Evolutionary conservation across 371 early-diverging fungal genomes (phyloP), one percentile per base, ranked within the genome.

Genomic region (Rhizomucor pusillus): DNA sequence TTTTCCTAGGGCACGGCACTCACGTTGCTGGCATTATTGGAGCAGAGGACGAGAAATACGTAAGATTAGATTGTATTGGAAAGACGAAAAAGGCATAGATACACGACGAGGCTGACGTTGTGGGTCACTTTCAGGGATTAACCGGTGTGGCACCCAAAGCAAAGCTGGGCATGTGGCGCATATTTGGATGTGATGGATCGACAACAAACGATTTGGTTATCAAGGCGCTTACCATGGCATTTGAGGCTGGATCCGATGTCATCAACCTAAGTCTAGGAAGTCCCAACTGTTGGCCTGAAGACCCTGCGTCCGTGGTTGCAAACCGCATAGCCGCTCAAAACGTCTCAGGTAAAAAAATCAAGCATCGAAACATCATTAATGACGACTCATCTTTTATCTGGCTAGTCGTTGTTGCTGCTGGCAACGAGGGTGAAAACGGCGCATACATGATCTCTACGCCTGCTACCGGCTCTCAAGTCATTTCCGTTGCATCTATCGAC

Each of bases 191-290:
- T 63, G 52, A 59, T 5, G 89, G 87, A 4, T 65, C 69, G 23
- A 79, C 85, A 9, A 70, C 79, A 0, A 79, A 73, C 47, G 90
- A 89, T 47, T 58, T 86, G 5, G 80, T 93, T 3, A 75, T 89
- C 22, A 67, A 77, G 33, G 93, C 87, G 2, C 64, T 91, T 60
- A 70, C 79, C 35, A 62, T 55, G 39, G 92, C 92, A 0, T 75
- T 74, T 56, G 88, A 75, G 52, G 71, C 73, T 29, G 69, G 72
- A 16, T 75, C 72, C 61, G 77, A 88, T 39, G 59, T 89, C 18
- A 84, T 89, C 53, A 89, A 84, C 65, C 71, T 92, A 55, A 88
- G 88, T 56, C 59, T 92, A 43, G 93, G 93, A 25, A 77, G 76
- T 6, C 71, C 77, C 13, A 75, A 77, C 54, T 77, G 71, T 39